phyloP scores from a whole-genome alignment of 148 eudicot species.

The Bassia scoparia region DNA sequence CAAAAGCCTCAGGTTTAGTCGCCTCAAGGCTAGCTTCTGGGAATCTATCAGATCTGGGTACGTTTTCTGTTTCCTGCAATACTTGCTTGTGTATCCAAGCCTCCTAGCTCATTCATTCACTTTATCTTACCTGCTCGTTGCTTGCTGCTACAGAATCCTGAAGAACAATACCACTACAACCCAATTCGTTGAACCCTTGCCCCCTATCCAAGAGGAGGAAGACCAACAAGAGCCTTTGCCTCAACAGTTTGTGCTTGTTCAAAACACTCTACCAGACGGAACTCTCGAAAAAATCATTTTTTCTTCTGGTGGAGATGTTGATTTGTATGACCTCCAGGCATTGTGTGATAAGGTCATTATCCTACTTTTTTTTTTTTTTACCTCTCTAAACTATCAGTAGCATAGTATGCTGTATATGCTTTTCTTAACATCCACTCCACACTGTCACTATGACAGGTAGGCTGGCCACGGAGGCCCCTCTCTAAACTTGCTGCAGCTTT shows the following conservation, averaged over 20 bases:
- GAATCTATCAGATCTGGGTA: conserved; percentile 93
- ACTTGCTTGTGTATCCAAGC: too few relatives aligned
- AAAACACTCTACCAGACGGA: conserved; percentile 68
- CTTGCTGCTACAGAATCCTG: conserved; percentile 43
- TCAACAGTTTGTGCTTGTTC: conserved; percentile 74
- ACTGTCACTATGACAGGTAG: conserved; percentile 52
- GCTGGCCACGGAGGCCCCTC: conserved; percentile 95
- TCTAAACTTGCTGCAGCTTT: conserved; percentile 86
- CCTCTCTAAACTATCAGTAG: not conserved
- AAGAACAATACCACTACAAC: conserved; percentile 59
- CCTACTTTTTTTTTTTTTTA: not conserved
- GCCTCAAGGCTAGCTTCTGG: conserved; percentile 71
- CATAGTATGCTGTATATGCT: not conserved
- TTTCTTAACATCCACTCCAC: not conserved
- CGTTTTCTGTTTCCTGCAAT: too few relatives aligned
- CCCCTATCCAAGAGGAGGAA: conserved; percentile 60
- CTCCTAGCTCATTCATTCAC: too few relatives aligned
- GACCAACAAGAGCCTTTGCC: conserved; percentile 74
- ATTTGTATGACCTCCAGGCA: conserved; percentile 80
- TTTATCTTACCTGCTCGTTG: too few relatives aligned
- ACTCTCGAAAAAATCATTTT: conserved; percentile 77
- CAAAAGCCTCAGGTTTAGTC: conserved; percentile 42
- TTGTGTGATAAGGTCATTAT: conserved; percentile 78
- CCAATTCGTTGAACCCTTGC: conserved; percentile 63
- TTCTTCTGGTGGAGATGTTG: conserved; percentile 85